Percentiles rank a stretch among this genome's conserved stretches.
Evolutionary conservation across 2,329 filamentous ascomycete genomes (phyloP).

Genomic region (Aschersonia sp.): DNA sequence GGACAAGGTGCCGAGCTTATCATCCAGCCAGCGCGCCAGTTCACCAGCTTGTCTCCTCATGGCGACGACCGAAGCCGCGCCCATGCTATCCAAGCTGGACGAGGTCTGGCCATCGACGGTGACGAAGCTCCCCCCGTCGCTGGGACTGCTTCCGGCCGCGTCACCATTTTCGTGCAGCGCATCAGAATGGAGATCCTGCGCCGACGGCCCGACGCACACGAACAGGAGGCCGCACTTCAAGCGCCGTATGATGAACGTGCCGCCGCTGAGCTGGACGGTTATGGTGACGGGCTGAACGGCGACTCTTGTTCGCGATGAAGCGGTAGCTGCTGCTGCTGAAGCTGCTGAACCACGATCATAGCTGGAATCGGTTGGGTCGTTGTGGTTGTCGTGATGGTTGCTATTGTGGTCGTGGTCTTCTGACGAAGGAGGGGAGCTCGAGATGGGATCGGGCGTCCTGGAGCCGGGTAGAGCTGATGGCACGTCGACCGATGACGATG

Average conservation of each 20-base stretch:
- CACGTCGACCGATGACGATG: slow-evolving; percentile 25
- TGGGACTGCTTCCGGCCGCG: slow-evolving; percentile 19
- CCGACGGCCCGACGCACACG: slow-evolving; percentile 39
- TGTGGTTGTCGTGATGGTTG: too few relatives aligned
- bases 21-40: slow-evolving; percentile 43
- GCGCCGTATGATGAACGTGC: slow-evolving; percentile 42
- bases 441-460: slow-evolving; percentile 10
- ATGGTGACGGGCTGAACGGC: slow-evolving; percentile 23
- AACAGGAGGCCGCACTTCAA: slow-evolving; percentile 46
- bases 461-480: slow-evolving; percentile 25
- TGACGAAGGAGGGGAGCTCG: slow-evolving; percentile 11
- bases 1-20: slow-evolving; percentile 37
- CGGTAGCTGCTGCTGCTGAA: too few relatives aligned
- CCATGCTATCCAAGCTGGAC: slow-evolving; percentile 21
- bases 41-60: slow-evolving; percentile 44
- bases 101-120: slow-evolving; percentile 31
- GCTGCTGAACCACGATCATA: too few relatives aligned
- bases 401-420: slow-evolving; percentile 4
- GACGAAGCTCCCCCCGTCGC: slow-evolving; percentile 31
- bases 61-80: slow-evolving; percentile 30
- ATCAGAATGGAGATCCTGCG: slow-evolving; percentile 10
- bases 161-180: slow-evolving; percentile 15
- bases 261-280: slow-evolving; percentile 43
- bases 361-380: too few relatives aligned
- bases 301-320: neutral